Conservation (phyloP, 2,329 filamentous ascomycete genomes). For the Clonostachys rhizophaga region DNA sequence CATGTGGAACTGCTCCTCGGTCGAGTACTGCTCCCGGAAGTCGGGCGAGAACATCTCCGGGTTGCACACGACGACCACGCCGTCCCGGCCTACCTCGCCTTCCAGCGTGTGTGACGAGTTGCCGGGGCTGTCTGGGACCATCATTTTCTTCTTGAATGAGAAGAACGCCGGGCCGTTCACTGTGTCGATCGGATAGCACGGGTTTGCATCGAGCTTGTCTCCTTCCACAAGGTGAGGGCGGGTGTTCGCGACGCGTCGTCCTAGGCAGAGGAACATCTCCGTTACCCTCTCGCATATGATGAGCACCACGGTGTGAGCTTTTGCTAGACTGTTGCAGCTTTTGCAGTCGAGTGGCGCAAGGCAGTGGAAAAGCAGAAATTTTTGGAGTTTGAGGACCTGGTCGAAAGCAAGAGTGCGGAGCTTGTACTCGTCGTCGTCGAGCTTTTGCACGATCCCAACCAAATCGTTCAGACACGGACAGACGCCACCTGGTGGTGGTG, state of each 20-base stretch:
- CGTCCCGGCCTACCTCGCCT: constrained; percentile 3
- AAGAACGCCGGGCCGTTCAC: background rate
- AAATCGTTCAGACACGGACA: constrained; percentile 15
- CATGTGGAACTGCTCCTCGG: constrained; percentile 21
- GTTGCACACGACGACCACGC: constrained; percentile 10
- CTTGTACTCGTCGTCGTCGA: constrained; percentile 20
- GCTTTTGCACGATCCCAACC: constrained; percentile 15
- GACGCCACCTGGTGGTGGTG: too few relatives aligned
- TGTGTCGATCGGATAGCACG: constrained; percentile 3
- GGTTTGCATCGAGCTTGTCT: constrained; percentile 1
- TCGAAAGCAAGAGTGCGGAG: constrained; percentile 16
- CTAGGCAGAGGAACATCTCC: background rate
- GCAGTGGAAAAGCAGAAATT: constrained; percentile 19
- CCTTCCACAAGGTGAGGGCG: background rate
- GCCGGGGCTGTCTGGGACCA: background rate
- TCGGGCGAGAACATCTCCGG: constrained; percentile 14
- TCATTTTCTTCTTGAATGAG: background rate
- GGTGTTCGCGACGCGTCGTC: background rate
- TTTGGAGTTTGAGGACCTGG: constrained; percentile 19
- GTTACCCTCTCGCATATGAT: constrained; percentile 15
- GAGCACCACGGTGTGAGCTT: constrained; percentile 13
- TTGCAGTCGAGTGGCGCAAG: constrained; percentile 14
- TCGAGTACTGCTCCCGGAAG: constrained; percentile 14
- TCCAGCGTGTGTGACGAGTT: background rate
- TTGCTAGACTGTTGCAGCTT: constrained; percentile 5